Evolutionary conservation across 768 basidiomycete species (phyloP).

Genomic region (Saitozyma podzolica): DNA sequence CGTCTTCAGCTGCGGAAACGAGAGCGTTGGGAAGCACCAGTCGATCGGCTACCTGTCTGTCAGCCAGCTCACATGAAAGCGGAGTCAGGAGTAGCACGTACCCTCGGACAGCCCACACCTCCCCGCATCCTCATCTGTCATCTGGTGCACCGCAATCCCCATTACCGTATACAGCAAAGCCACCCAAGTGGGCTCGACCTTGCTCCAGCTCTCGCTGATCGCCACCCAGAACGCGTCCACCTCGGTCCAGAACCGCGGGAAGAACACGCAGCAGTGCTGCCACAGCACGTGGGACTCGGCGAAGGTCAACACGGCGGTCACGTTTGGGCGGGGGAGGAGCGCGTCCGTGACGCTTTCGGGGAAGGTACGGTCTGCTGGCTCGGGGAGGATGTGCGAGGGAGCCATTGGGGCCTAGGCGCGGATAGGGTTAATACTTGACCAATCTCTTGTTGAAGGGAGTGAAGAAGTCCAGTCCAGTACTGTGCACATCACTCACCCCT

Average conservation of each 20-base stretch:
- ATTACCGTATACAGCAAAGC: slow-evolving; percentile 21
- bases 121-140: slow-evolving; percentile 16
- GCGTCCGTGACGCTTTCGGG: slow-evolving; percentile 18
- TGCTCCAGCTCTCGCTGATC: slow-evolving; percentile 6
- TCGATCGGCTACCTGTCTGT: slow-evolving; percentile 11
- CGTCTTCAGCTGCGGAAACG: slow-evolving; percentile 20
- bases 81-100: slow-evolving; percentile 10
- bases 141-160: slow-evolving; percentile 29
- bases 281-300: slow-evolving; percentile 16
- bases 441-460: not conserved
- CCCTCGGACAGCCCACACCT: slow-evolving; percentile 18
- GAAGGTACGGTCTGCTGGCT: slow-evolving; percentile 2
- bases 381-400: slow-evolving; percentile 8
- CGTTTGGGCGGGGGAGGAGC: slow-evolving; percentile 14
- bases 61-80: not conserved
- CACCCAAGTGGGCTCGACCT: slow-evolving; percentile 18
- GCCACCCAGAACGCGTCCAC: slow-evolving; percentile 14
- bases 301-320: slow-evolving; percentile 9
- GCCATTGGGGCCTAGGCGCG: too few species aligned
- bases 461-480: too few species aligned
- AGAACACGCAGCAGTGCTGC: slow-evolving; percentile 28
- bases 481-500: too few species aligned
- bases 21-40: slow-evolving; percentile 23
- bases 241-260: slow-evolving; percentile 15
- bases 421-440: not conserved